Percentiles rank a stretch among this genome's conserved stretches.
These are phyloP conservation scores for Sisymbrium irio DNA, from an alignment of 345 rosid genomes.

Conservation along the genomic window DNA sequence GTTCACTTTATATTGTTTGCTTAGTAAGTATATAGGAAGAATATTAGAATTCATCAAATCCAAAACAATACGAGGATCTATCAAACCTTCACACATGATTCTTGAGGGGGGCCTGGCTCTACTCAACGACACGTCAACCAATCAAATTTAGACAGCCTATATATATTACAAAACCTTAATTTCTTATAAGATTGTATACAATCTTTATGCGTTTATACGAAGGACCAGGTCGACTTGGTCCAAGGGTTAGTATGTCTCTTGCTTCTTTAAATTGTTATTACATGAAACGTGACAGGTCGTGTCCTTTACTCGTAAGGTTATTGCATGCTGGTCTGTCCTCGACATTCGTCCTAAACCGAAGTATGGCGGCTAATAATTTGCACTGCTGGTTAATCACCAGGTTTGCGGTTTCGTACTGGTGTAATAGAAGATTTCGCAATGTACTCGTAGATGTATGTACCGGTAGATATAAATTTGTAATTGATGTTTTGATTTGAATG, in stretches of 20 bases:
- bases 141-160: constrained; percentile 23
- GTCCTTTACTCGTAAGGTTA: constrained; percentile 21
- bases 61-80: constrained; percentile 11
- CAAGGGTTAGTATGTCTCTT: constrained; percentile 24
- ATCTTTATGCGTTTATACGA: not conserved
- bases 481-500: constrained; percentile 14
- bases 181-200: not conserved
- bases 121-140: constrained; percentile 26
- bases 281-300: constrained; percentile 14
- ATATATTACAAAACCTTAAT: not conserved
- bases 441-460: constrained; percentile 16
- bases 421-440: not conserved
- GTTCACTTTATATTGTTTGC: not conserved
- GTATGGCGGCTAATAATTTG: constrained; percentile 22
- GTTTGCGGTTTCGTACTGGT: constrained; percentile 22
- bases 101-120: constrained; percentile 4
- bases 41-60: not conserved
- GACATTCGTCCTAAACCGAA: constrained; percentile 9
- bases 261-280: not conserved
- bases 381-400: constrained; percentile 26
- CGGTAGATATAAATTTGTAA: constrained; percentile 10
- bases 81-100: constrained; percentile 7
- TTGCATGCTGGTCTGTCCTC: constrained; percentile 14
- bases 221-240: constrained; percentile 30
- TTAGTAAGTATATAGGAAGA: not conserved